Evolutionary conservation across 495 filamentous ascomycete species (phyloP).

Genomic region (Penicillium canariense): DNA sequence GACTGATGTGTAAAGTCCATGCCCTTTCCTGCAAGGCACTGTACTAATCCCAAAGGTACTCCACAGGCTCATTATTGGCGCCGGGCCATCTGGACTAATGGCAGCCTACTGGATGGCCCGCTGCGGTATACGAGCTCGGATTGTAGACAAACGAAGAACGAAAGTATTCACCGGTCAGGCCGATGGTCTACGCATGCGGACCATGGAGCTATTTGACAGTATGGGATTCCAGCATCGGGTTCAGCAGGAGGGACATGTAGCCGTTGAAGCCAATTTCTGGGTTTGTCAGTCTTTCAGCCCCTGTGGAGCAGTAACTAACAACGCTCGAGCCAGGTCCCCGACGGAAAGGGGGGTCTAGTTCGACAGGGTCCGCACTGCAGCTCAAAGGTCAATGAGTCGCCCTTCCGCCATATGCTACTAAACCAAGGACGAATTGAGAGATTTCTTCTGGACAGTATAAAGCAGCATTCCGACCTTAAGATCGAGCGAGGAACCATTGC

Average conservation of each 20-base stretch:
- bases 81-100: conserved; percentile 67
- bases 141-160: conserved; percentile 59
- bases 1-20: conserved; percentile 19
- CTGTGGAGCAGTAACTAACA: not conserved
- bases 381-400: conserved; percentile 50
- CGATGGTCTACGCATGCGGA: conserved; percentile 59
- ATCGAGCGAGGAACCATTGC: conserved; percentile 52
- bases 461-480: conserved; percentile 42
- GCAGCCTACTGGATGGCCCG: conserved; percentile 61
- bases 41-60: not conserved
- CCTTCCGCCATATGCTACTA: conserved; percentile 51
- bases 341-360: conserved; percentile 45
- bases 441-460: conserved; percentile 53
- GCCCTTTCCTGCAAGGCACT: no score
- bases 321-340: conserved; percentile 23
- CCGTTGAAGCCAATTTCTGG: conserved; percentile 43
- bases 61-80: conserved; percentile 55
- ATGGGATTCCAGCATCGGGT: conserved; percentile 61
- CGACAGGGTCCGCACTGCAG: conserved; percentile 52
- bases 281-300: conserved; percentile 14
- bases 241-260: conserved; percentile 58
- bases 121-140: conserved; percentile 55
- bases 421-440: conserved; percentile 57
- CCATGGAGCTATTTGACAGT: conserved; percentile 63
- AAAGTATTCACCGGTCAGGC: conserved; percentile 59